A percentile compares a stretch with the other conserved stretches of the same genome.
phyloP scores from a whole-genome alignment of 1,139 yeast species.

The Candida pseudoviswanathii region DNA sequence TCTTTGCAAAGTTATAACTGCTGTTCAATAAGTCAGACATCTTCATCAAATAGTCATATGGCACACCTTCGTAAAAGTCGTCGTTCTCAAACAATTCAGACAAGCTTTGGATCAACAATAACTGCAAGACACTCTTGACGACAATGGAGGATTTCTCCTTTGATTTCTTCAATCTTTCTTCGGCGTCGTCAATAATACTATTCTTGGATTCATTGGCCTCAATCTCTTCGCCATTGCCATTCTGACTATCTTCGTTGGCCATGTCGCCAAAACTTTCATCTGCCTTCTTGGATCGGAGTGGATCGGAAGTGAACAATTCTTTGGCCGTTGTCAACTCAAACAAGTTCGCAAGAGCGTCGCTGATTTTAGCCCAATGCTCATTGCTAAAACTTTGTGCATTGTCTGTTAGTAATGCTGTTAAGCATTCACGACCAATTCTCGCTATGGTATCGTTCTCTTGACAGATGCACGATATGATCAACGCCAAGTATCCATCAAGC shows the following conservation, averaged over 20 bases:
- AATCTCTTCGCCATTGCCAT: slow-evolving; percentile 6
- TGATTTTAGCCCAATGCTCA: slow-evolving; percentile 76
- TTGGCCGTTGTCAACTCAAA: slow-evolving; percentile 84
- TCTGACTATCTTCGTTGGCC: neutral
- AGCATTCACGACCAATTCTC: slow-evolving; percentile 87
- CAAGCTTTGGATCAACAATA: slow-evolving; percentile 83
- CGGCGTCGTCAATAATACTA: slow-evolving; percentile 23
- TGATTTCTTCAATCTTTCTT: slow-evolving; percentile 29
- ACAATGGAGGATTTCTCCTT: slow-evolving; percentile 78
- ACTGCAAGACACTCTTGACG: slow-evolving; percentile 87
- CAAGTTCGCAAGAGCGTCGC: slow-evolving; percentile 61
- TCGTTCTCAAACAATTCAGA: slow-evolving; percentile 79
- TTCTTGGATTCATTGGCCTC: slow-evolving; percentile 11
- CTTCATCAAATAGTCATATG: slow-evolving; percentile 60
- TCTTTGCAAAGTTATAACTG: slow-evolving; percentile 81
- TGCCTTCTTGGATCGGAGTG: slow-evolving; percentile 35
- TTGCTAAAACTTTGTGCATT: slow-evolving; percentile 66
- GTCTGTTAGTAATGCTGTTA: slow-evolving; percentile 73
- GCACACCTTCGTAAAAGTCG: slow-evolving; percentile 67
- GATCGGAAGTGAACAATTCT: slow-evolving; percentile 78
- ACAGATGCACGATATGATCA: slow-evolving; percentile 85
- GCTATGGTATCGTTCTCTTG: slow-evolving; percentile 98
- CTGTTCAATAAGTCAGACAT: slow-evolving; percentile 61
- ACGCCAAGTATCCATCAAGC: slow-evolving; percentile 75
- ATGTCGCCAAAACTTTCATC: slow-evolving; percentile 2